These are phyloP conservation scores for Solanum pimpinellifolium DNA, from an alignment of 257 asterid species.

Conservation along the genomic window DNA sequence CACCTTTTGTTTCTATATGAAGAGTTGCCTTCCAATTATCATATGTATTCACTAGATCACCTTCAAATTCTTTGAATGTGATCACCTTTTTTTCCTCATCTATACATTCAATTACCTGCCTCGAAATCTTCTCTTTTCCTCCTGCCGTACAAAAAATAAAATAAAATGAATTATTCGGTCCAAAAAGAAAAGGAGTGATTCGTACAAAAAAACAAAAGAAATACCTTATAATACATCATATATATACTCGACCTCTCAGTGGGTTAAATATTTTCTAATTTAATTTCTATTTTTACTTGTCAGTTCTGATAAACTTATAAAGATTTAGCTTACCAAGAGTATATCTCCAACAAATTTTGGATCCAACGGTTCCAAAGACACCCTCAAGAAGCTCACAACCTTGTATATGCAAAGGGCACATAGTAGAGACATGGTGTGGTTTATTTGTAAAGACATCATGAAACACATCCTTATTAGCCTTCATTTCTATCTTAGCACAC, in stretches of 20 bases:
- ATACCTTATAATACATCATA: too few species aligned
- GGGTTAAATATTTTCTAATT: too few species aligned
- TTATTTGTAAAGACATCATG: conserved; percentile 3
- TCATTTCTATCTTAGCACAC: background rate
- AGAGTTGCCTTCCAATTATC: background rate
- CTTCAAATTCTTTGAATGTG: background rate
- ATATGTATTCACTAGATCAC: background rate
- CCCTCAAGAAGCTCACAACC: conserved; percentile 8
- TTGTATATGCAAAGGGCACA: background rate
- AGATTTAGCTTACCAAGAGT: background rate
- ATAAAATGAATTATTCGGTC: too few species aligned
- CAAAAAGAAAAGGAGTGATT: too few species aligned
- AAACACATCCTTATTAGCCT: background rate
- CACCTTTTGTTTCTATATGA: background rate
- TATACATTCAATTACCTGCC: background rate
- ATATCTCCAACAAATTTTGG: conserved; percentile 1
- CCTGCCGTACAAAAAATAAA: background rate
- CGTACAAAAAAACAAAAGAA: too few species aligned
- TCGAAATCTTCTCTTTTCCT: background rate
- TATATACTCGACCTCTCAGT: too few species aligned
- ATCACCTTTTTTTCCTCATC: background rate
- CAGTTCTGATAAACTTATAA: background rate
- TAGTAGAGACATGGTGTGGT: conserved; percentile 6
- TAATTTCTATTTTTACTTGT: too few species aligned
- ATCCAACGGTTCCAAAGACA: background rate